Evolutionary conservation across 2,329 filamentous ascomycete genomes (phyloP).

Genomic region (Fusarium redolens): DNA sequence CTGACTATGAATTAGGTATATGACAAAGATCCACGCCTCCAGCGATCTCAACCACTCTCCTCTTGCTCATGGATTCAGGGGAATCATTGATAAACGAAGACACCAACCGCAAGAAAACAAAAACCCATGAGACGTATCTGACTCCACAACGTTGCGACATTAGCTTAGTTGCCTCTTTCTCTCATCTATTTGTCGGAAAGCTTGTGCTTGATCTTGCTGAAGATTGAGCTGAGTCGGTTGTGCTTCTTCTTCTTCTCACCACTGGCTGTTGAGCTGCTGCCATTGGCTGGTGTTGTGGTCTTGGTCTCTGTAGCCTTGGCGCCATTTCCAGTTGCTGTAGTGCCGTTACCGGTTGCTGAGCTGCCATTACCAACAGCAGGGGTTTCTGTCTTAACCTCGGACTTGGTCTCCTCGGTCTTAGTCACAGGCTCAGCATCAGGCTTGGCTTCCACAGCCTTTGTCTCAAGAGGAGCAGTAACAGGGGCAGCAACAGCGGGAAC

Average conservation of each 20-base stretch:
- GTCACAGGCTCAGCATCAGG: background rate
- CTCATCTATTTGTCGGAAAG: slow-evolving; percentile 49
- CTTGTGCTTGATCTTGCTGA: slow-evolving; percentile 67
- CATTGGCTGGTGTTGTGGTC: slow-evolving; percentile 28
- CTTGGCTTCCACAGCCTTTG: slow-evolving; percentile 25
- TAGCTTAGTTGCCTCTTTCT: slow-evolving; percentile 36
- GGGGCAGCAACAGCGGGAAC: background rate
- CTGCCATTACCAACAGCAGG: slow-evolving; percentile 37
- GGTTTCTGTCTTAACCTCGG: slow-evolving; percentile 25
- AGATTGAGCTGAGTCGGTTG: slow-evolving; percentile 71
- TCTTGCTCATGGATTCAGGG: slow-evolving; percentile 50
- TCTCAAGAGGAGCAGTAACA: slow-evolving; percentile 17
- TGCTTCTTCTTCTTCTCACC: slow-evolving; percentile 76
- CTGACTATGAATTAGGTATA: slow-evolving; percentile 52
- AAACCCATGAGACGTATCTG: slow-evolving; percentile 39
- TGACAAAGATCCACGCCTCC: slow-evolving; percentile 49
- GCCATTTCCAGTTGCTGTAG: slow-evolving; percentile 32
- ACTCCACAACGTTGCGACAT: slow-evolving; percentile 41
- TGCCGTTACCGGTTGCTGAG: slow-evolving; percentile 31
- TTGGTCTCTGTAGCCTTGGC: slow-evolving; percentile 41
- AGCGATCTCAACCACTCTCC: slow-evolving; percentile 46
- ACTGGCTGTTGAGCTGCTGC: slow-evolving; percentile 32
- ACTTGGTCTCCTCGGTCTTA: slow-evolving; percentile 17
- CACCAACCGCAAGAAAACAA: slow-evolving; percentile 50
- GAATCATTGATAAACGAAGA: slow-evolving; percentile 56